phyloP scores from a whole-genome alignment of 768 basidiomycete genomes.

The Pholiota microspora region DNA sequence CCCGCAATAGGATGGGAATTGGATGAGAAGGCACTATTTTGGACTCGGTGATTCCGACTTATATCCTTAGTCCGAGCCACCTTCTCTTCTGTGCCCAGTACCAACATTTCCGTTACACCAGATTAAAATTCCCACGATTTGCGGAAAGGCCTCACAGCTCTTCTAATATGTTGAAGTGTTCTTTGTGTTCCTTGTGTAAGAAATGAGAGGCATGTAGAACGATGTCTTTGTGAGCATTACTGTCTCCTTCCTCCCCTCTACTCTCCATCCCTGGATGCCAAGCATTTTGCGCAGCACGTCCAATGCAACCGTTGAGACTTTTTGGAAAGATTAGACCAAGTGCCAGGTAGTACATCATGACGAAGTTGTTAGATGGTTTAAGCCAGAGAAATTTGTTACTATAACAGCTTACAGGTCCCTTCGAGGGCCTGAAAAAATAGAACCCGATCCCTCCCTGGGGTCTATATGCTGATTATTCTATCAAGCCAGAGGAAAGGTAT shows the following conservation, averaged over 20 bases:
- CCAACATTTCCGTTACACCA: neutral
- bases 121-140: neutral
- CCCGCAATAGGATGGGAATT: neutral
- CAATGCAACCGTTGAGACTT: neutral
- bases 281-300: neutral
- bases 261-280: neutral
- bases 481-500: slow-evolving; percentile 12
- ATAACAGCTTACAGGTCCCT: neutral
- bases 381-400: neutral
- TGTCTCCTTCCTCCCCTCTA: too few relatives aligned
- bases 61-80: neutral
- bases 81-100: neutral
- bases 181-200: too few relatives aligned
- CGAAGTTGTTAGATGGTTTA: neutral
- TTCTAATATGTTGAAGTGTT: too few relatives aligned
- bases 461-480: neutral
- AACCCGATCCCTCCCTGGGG: neutral
- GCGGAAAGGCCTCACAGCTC: too few relatives aligned
- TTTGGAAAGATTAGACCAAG: neutral
- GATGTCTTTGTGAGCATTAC: too few relatives aligned
- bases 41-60: neutral
- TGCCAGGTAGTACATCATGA: slow-evolving; percentile 9
- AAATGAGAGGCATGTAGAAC: too few relatives aligned
- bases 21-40: neutral
- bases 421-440: neutral